Percentiles rank a stretch among this genome's conserved stretches.
Conservation (phyloP, 192 early-diverging fungal genomes). For the Backusella westeae region DNA sequence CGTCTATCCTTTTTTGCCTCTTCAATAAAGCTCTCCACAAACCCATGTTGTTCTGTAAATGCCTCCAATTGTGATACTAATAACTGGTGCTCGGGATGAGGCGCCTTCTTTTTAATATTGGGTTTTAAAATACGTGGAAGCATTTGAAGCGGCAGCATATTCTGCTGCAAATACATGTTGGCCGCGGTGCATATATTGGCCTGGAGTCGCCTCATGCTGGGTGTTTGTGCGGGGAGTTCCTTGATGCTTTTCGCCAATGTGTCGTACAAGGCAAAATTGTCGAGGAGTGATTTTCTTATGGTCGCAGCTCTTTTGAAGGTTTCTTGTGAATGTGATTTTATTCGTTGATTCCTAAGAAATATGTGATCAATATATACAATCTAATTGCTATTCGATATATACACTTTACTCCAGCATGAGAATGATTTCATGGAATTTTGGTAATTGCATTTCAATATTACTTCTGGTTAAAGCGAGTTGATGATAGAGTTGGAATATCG, state of each 20-base stretch:
- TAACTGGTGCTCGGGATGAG: slow-evolving; percentile 23
- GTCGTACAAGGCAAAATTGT: slow-evolving; percentile 63
- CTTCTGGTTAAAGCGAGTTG: slow-evolving; percentile 31
- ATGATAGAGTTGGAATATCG: slow-evolving; percentile 40
- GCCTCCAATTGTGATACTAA: slow-evolving; percentile 45
- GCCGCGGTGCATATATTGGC: slow-evolving; percentile 60
- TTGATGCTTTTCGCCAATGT: slow-evolving; percentile 58
- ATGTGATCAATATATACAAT: no score
- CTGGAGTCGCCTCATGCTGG: slow-evolving; percentile 55
- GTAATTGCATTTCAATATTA: slow-evolving; percentile 50
- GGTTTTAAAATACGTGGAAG: slow-evolving; percentile 58
- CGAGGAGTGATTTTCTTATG: slow-evolving; percentile 61
- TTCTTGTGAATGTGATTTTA: slow-evolving; percentile 40
- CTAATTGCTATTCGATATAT: not conserved
- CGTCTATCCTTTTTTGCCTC: slow-evolving; percentile 63
- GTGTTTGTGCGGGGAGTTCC: slow-evolving; percentile 44
- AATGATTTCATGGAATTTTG: slow-evolving; percentile 56
- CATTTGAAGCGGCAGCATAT: slow-evolving; percentile 75
- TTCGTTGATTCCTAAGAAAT: slow-evolving; percentile 35
- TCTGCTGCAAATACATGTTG: slow-evolving; percentile 69
- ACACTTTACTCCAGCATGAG: slow-evolving; percentile 46
- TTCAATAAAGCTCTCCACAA: slow-evolving; percentile 60
- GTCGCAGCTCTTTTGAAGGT: slow-evolving; percentile 58
- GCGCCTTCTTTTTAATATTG: not conserved
- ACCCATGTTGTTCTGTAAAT: slow-evolving; percentile 65